Base-by-base conservation (phyloP, 495 filamentous ascomycete genomes). In the Penicillium flavigenum region DNA sequence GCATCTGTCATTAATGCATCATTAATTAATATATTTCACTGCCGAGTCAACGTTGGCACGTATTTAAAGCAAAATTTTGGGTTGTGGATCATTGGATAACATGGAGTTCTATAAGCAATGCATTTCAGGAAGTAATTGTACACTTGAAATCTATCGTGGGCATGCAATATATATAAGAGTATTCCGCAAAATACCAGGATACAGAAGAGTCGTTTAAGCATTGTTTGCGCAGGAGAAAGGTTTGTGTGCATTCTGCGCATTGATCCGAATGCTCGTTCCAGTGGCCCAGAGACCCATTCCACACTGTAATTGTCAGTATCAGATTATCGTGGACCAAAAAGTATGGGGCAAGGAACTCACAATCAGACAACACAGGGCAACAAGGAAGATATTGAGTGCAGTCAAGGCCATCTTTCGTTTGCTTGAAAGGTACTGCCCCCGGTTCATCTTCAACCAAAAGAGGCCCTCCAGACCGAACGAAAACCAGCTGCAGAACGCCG, bases 361-460 rank as follows among this genome's bases (percentile, higher is more conserved):
- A 44, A 44, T 29, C 31, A 49, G 26, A 47, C 72, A 56, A 71
- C 60, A 5, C 49, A 45, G 9, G 69, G 42, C 43, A 56, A 60
- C 53, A 14, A 56, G 53, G 0, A 63, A 10, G 0, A 66, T 14
- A 48, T 74, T 74, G 10, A 76, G 31, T 8, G 57, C 41, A 7
- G 72, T 68, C 36, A 77, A 46, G 16, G 57, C 44, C 10, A 68
- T 63, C 51, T 73, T 73, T 7, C 61, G 34, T 3, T 31, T 48
- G 3, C 56, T 63, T 11, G 51, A 43, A 19, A 44, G 12, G 54
- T 65, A 72, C 16, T 22, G 42, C 6, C 64, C 64, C 2, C 60
- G 36, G 22, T 78, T 78, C 61, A 78, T 32, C 52, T 62, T 64
- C 4, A 75, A 50, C 75, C 75, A 75, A 50, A 72, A 78, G 1